Conservation (phyloP, 495 filamentous ascomycete species). For the Tuber calosporum region DNA sequence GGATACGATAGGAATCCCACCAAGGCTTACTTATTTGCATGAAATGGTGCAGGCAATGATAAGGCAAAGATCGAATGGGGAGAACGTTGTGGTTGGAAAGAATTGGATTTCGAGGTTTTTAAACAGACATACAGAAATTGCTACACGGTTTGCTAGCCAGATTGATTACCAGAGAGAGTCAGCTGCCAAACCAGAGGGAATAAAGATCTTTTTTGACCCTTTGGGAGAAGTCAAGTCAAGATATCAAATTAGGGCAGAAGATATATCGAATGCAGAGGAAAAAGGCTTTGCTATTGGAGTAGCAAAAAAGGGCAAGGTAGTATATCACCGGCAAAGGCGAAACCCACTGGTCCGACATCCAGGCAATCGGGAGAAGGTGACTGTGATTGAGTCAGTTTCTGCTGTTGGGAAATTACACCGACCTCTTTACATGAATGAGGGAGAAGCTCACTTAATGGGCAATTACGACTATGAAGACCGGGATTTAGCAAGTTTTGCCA, state of each 20-base stretch:
- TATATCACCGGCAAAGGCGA: not conserved
- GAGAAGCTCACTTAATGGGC: too few relatives aligned
- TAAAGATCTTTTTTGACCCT: conserved; percentile 9
- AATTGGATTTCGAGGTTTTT: conserved; percentile 13
- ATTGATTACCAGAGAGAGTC: conserved; percentile 15
- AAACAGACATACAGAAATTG: conserved; percentile 2
- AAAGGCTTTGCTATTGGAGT: conserved; percentile 11
- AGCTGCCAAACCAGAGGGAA: not conserved
- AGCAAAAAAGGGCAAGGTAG: conserved; percentile 5
- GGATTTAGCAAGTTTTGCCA: too few relatives aligned
- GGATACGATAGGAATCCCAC: conserved; percentile 16
- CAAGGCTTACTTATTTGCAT: conserved; percentile 8
- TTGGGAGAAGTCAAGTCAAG: conserved; percentile 5
- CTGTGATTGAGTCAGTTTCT: conserved; percentile 11
- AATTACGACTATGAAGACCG: too few relatives aligned
- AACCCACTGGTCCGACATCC: conserved; percentile 8
- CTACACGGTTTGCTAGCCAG: not conserved
- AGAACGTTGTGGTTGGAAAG: not conserved
- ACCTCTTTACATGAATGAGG: too few relatives aligned
- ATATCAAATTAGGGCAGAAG: not conserved
- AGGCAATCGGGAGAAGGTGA: conserved; percentile 21
- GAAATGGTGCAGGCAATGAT: not conserved
- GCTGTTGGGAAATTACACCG: too few relatives aligned
- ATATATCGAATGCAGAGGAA: conserved; percentile 12
- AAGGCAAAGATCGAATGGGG: not conserved